A percentile compares a stretch with the other conserved stretches of the same genome.
Evolutionary conservation across 768 basidiomycete genomes (phyloP).

Genomic region (Agaricus blazei): DNA sequence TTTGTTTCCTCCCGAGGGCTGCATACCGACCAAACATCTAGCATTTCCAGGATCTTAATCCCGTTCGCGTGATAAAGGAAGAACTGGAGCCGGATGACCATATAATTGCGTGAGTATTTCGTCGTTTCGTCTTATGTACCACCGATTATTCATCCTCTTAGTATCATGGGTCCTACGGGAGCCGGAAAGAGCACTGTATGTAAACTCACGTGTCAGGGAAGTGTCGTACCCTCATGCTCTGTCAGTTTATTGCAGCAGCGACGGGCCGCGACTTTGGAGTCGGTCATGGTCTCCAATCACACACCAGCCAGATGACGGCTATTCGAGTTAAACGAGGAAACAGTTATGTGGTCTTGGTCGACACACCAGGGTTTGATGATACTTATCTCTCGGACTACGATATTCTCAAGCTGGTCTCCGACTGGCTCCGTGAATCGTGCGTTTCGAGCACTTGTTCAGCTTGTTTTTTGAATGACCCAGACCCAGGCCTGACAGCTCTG

Average conservation of each 20-base stretch:
- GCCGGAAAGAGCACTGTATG: conserved; percentile 26
- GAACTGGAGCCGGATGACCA: conserved; percentile 9
- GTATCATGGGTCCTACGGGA: conserved; percentile 26
- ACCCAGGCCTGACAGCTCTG: conserved; percentile 8
- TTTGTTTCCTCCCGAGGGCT: neutral
- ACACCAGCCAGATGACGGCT: conserved; percentile 17
- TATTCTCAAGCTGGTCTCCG: conserved; percentile 20
- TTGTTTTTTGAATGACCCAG: conserved; percentile 7
- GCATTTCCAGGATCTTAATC: neutral
- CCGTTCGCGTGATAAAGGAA: neutral
- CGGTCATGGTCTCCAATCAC: conserved; percentile 19
- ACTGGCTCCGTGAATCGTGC: conserved; percentile 22
- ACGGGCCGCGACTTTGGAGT: conserved; percentile 19
- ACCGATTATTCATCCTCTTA: conserved; percentile 5
- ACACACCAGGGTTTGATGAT: conserved; percentile 24
- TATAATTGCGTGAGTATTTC: conserved; percentile 17
- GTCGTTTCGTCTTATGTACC: neutral
- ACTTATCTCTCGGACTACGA: conserved; percentile 16
- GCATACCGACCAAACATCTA: neutral
- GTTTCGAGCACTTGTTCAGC: neutral
- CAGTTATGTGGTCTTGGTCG: conserved; percentile 18
- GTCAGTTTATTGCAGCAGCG: neutral
- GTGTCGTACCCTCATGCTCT: neutral
- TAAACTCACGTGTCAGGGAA: neutral
- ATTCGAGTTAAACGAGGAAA: conserved; percentile 1